phyloP scores from a whole-genome alignment of 164 flowering plant genomes.

The Paratinospora sagittata region DNA sequence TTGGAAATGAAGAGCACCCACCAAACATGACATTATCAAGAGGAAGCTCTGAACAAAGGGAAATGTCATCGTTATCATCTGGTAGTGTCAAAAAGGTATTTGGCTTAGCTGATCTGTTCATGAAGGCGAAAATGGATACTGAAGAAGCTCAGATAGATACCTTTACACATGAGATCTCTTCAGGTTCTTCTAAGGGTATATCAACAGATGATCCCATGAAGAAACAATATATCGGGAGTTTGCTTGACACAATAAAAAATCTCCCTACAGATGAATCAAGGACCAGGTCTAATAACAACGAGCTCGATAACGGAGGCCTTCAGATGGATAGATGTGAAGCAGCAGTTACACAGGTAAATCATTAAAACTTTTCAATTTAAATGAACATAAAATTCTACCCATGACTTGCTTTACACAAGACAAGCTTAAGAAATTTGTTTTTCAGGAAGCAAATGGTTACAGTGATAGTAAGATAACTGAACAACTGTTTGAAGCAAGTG shows the following conservation, averaged over 20 bases:
- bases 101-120: slow-evolving; percentile 4
- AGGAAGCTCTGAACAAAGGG: slow-evolving; percentile 2
- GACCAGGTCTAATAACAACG: background rate
- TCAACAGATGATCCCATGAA: slow-evolving; percentile 2
- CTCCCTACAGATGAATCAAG: background rate
- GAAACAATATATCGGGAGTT: background rate
- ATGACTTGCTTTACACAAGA: background rate
- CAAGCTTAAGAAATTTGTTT: background rate
- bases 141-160: background rate
- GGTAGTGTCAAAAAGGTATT: background rate
- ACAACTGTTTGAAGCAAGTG: too few relatives aligned
- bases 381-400: background rate
- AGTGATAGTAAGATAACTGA: background rate
- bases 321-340: background rate
- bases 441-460: background rate
- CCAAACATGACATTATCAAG: slow-evolving; percentile 1
- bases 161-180: background rate
- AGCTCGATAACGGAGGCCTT: slow-evolving; percentile 1
- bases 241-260: slow-evolving; percentile 17
- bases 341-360: background rate
- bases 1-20: slow-evolving; percentile 4
- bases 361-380: background rate
- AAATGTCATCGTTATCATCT: slow-evolving; percentile 10
- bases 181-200: slow-evolving; percentile 1
- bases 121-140: background rate